Evolutionary conservation across 805 yeast genomes (phyloP).

Genomic region (Nakazawaea ernobii): DNA sequence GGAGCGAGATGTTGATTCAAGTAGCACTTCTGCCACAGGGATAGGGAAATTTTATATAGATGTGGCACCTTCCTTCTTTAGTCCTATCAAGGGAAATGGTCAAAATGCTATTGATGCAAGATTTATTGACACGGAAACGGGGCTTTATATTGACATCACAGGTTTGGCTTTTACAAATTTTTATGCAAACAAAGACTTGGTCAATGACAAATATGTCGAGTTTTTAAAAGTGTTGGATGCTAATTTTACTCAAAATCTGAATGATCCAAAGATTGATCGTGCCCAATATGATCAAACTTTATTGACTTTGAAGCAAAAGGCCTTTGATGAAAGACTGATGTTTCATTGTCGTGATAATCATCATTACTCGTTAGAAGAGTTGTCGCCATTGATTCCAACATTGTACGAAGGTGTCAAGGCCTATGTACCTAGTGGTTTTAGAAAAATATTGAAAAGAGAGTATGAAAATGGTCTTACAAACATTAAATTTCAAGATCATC

Average conservation of each 20-base stretch:
- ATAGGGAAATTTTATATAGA: constrained; percentile 51
- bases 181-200: constrained; percentile 16
- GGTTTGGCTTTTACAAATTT: constrained; percentile 41
- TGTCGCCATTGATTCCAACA: constrained; percentile 45
- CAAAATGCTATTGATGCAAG: constrained; percentile 59
- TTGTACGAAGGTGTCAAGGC: constrained; percentile 51
- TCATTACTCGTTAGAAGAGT: constrained; percentile 35
- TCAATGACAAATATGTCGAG: constrained; percentile 6
- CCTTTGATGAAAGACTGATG: constrained; percentile 21
- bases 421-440: constrained; percentile 42
- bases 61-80: constrained; percentile 41
- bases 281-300: constrained; percentile 15
- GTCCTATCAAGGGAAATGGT: constrained; percentile 46
- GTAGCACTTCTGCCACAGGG: constrained; percentile 21
- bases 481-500: constrained; percentile 32
- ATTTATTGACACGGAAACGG: constrained; percentile 59
- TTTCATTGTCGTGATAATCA: constrained; percentile 55
- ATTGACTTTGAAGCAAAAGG: constrained; percentile 7
- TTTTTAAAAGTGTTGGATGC: constrained; percentile 15
- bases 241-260: constrained; percentile 11
- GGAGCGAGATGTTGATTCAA: not conserved
- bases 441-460: constrained; percentile 40
- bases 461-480: constrained; percentile 34
- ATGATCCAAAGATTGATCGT: constrained; percentile 13
- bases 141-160: constrained; percentile 63